Conservation (phyloP, 2,329 filamentous ascomycete species). For the Gaeumannomyces sp. region DNA sequence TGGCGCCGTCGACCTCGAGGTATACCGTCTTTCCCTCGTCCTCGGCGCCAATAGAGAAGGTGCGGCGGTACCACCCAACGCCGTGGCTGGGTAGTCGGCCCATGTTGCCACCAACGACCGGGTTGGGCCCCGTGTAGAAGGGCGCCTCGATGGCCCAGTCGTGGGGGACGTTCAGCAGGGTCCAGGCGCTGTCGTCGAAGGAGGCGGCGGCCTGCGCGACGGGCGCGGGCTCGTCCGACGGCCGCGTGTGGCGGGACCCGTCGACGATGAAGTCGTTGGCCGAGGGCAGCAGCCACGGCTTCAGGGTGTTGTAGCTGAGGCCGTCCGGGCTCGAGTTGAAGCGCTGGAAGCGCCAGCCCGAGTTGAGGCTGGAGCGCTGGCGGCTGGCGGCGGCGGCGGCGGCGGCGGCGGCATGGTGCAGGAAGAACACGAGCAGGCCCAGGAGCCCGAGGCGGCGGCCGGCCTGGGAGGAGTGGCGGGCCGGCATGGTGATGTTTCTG, state of each 20-base stretch:
- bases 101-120: slow-evolving; percentile 31
- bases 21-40: slow-evolving; percentile 33
- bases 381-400: slow-evolving; percentile 2
- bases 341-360: slow-evolving; percentile 28
- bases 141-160: slow-evolving; percentile 43
- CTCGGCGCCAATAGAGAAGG: slow-evolving; percentile 23
- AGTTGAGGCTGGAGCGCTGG: slow-evolving; percentile 27
- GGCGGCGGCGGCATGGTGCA: neutral
- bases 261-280: slow-evolving; percentile 14
- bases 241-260: slow-evolving; percentile 11
- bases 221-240: slow-evolving; percentile 4
- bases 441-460: slow-evolving; percentile 1
- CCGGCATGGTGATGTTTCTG: neutral
- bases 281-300: slow-evolving; percentile 16
- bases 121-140: slow-evolving; percentile 29
- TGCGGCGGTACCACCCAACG: slow-evolving; percentile 45
- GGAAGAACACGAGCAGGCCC: slow-evolving; percentile 2
- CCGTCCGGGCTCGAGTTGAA: slow-evolving; percentile 28
- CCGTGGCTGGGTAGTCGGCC: slow-evolving; percentile 41
- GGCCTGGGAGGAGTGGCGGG: neutral
- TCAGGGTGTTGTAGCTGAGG: slow-evolving; percentile 26
- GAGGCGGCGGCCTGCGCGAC: slow-evolving; percentile 12
- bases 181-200: slow-evolving; percentile 34
- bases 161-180: slow-evolving; percentile 35
- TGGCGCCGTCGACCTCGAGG: slow-evolving; percentile 44